Evolutionary conservation across 1,284 basidiomycete species (phyloP).

Genomic region (Rhodotorula sp.): DNA sequence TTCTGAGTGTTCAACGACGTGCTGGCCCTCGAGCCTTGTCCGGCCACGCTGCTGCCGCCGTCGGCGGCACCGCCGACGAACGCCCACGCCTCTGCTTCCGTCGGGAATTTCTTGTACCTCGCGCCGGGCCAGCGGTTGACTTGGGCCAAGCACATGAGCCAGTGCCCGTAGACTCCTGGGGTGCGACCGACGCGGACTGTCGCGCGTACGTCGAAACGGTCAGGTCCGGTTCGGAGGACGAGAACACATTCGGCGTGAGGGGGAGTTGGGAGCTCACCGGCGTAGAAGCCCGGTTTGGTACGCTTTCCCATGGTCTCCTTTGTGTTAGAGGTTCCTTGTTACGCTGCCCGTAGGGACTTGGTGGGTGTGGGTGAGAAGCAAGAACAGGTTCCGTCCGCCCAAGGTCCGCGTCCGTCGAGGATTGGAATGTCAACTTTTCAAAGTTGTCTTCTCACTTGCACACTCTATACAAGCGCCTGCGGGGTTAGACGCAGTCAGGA

Average conservation of each 20-base stretch:
- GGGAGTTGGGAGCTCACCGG: slow-evolving; percentile 15
- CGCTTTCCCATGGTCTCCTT: slow-evolving; percentile 16
- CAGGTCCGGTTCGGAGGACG: background rate
- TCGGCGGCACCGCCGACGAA: slow-evolving; percentile 35
- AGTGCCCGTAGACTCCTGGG: slow-evolving; percentile 45
- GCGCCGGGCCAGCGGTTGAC: slow-evolving; percentile 61
- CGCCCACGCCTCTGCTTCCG: slow-evolving; percentile 56
- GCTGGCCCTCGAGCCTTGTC: background rate
- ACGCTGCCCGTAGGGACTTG: background rate
- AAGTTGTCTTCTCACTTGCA: background rate
- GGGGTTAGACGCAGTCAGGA: background rate
- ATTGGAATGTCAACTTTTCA: background rate
- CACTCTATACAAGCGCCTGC: too few relatives aligned
- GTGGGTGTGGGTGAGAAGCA: too few relatives aligned
- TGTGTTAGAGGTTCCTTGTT: too few relatives aligned
- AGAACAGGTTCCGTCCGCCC: too few relatives aligned
- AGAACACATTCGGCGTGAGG: background rate
- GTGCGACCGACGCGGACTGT: slow-evolving; percentile 44
- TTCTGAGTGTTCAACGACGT: background rate
- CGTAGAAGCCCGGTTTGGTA: slow-evolving; percentile 31
- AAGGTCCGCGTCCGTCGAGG: too few relatives aligned
- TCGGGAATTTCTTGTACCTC: slow-evolving; percentile 64
- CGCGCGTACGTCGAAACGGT: slow-evolving; percentile 3
- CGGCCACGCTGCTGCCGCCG: background rate
- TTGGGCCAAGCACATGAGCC: slow-evolving; percentile 59